Evolutionary conservation across 106 monocot species (phyloP), one percentile per base, ranked within the genome.

Genomic region (Gastrodia elata): DNA sequence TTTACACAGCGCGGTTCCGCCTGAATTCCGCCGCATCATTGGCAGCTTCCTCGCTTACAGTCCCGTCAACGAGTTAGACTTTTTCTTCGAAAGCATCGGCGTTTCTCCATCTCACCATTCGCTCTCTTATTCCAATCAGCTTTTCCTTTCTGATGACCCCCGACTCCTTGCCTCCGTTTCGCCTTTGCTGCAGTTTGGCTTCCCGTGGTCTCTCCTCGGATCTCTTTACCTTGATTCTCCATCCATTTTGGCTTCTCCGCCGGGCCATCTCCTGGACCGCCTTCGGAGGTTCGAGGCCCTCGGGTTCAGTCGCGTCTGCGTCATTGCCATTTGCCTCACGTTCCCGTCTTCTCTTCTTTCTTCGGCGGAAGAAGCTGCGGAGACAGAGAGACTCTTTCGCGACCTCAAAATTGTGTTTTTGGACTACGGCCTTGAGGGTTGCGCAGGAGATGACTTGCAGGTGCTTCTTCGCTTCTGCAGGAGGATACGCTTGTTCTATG

Each of bases 51-150:
- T 95, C 73, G 40, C 80, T 74, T 95, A 76, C 78, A 72, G 76
- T 38, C 89, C 83, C 58, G 70, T 92, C 85, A 87, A 92, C 85
- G 91, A 91, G 83, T 82, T 87, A 78, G 85, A 85, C 10, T 95
- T 95, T 87, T 87, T 95, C 82, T 85, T 85, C 77, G 95, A 95
- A 75, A 79, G 78, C 74, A 89, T 95, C 71, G 94, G 94, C 57
- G 77, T 87, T 33, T 20, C 74, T 4, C 73, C 83, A 16, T 13
- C 71, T 22, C 24, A 42, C 40, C 41, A 35, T n/a, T 15, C 39
- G 32, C 8, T 13, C 33, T 34, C 68, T 46, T 36, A 27, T 57
- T 24, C 32, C 10, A 34, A 43, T 39, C 42, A 80, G 28, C 84
- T 91, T 65, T 88, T 91, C 65, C 91, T 94, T 65, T 82, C 84